A percentile compares a stretch with the other conserved stretches of the same genome.
phyloP scores from a whole-genome alignment of 805 yeast genomes.

The Grigorovia humatica region DNA sequence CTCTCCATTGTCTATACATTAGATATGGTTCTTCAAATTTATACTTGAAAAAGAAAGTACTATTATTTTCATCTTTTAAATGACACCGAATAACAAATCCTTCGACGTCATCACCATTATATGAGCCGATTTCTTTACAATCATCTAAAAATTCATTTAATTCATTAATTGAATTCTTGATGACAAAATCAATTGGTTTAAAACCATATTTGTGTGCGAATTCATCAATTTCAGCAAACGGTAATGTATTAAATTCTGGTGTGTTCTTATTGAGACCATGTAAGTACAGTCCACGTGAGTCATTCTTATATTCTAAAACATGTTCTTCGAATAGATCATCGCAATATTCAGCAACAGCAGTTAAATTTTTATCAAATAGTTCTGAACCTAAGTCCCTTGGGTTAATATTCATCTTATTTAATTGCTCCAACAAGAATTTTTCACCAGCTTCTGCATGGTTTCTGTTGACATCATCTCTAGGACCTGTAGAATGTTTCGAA shows the following conservation, averaged over 20 bases:
- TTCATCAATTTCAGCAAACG: conserved; percentile 45
- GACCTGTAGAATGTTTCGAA: conserved; percentile 84
- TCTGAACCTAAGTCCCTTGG: conserved; percentile 43
- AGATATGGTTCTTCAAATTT: conserved; percentile 94
- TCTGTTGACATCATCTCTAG: conserved; percentile 38
- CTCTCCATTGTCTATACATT: conserved; percentile 84
- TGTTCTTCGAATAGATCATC: conserved; percentile 94
- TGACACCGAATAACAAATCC: conserved; percentile 85
- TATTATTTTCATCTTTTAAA: conserved; percentile 7
- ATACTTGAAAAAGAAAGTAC: conserved; percentile 75
- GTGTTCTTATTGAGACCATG: conserved; percentile 79
- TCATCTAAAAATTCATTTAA: conserved; percentile 44
- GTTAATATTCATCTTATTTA: conserved; percentile 33
- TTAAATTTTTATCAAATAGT: conserved; percentile 43
- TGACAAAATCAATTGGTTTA: conserved; percentile 41
- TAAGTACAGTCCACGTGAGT: conserved; percentile 70
- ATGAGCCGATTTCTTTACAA: conserved; percentile 58
- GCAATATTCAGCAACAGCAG: conserved; percentile 89
- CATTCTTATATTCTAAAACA: conserved; percentile 59
- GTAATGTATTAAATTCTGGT: conserved; percentile 51
- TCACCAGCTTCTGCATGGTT: conserved; percentile 76
- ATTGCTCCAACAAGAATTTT: conserved; percentile 42
- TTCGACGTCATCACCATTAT: conserved; percentile 65
- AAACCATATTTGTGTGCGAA: conserved; percentile 70
- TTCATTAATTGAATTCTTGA: conserved; percentile 30